phyloP scores from a whole-genome alignment of 192 early-diverging fungal genomes.

The Thoreauomyces humboldtii region DNA sequence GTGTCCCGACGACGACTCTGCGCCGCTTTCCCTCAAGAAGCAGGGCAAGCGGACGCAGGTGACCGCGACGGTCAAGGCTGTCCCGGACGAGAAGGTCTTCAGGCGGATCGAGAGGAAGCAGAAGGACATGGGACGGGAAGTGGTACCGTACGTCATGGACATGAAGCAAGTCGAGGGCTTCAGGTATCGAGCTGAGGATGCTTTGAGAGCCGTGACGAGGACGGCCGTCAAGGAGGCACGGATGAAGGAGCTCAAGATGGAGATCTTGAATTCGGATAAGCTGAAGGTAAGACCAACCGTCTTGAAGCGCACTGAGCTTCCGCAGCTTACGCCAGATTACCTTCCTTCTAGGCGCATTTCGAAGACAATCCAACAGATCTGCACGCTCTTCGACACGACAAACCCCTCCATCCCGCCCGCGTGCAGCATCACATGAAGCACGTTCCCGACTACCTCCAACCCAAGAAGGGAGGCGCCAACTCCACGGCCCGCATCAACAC shows the following conservation, averaged over 20 bases:
- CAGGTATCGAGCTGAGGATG: conserved; percentile 85
- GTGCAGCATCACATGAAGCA: conserved; percentile 90
- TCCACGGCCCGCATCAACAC: background rate
- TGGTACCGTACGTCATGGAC: conserved; percentile 83
- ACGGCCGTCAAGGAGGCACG: conserved; percentile 82
- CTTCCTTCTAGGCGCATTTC: conserved; percentile 89
- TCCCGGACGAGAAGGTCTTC: conserved; percentile 67
- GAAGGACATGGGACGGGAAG: conserved; percentile 37
- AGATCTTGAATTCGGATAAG: conserved; percentile 94
- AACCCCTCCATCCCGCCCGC: conserved; percentile 75
- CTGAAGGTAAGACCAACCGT: conserved; percentile 60
- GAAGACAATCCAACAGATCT: conserved; percentile 94
- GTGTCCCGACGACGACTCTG: conserved; percentile 46
- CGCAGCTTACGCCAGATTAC: no score
- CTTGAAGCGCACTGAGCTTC: background rate
- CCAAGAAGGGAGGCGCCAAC: conserved; percentile 49
- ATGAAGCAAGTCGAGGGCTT: conserved; percentile 90
- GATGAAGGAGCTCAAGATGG: conserved; percentile 90
- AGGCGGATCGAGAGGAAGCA: conserved; percentile 74
- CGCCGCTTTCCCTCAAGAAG: conserved; percentile 27
- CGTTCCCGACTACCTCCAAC: conserved; percentile 90
- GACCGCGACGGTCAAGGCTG: conserved; percentile 12
- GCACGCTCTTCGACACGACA: conserved; percentile 88
- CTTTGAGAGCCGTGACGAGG: conserved; percentile 73
- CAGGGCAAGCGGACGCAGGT: conserved; percentile 20